phyloP scores from a whole-genome alignment of 768 basidiomycete species.

The Lactarius psammicola region DNA sequence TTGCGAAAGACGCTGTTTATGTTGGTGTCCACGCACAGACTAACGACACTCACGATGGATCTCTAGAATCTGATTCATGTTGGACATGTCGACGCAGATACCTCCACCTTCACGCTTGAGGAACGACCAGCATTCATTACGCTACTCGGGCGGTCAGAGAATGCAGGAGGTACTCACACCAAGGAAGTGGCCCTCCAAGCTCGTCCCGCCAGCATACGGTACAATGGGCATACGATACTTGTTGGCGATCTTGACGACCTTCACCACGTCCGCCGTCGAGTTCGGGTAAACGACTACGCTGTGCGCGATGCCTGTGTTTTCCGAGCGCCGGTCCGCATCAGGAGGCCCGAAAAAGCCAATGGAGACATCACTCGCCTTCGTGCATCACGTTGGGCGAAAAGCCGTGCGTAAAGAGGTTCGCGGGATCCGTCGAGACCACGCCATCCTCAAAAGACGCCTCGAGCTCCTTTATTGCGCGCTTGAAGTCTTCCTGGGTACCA shows the following conservation, averaged over 20 bases:
- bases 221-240: slow-evolving; percentile 74
- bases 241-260: slow-evolving; percentile 71
- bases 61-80: slow-evolving; percentile 64
- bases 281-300: slow-evolving; percentile 53
- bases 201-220: slow-evolving; percentile 83
- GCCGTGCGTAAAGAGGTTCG: slow-evolving; percentile 54
- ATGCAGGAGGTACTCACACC: slow-evolving; percentile 47
- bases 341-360: slow-evolving; percentile 26
- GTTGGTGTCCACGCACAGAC: too few relatives aligned
- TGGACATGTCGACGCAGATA: slow-evolving; percentile 64
- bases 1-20: neutral
- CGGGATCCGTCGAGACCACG: slow-evolving; percentile 50
- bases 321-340: slow-evolving; percentile 19
- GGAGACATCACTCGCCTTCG: slow-evolving; percentile 43
- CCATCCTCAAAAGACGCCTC: slow-evolving; percentile 44
- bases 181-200: slow-evolving; percentile 82
- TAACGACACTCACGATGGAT: slow-evolving; percentile 44
- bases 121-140: too few relatives aligned
- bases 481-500: slow-evolving; percentile 47
- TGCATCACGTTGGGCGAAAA: slow-evolving; percentile 71
- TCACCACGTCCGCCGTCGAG: slow-evolving; percentile 80
- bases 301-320: slow-evolving; percentile 24
- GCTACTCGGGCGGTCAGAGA: too few relatives aligned
- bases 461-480: slow-evolving; percentile 54
- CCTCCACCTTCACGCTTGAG: slow-evolving; percentile 46